Percentiles rank a stretch among this genome's conserved stretches.
These are phyloP conservation scores for Allantophomopsis lycopodina DNA, from an alignment of 2,329 filamentous ascomycete species.

Conservation along the genomic window DNA sequence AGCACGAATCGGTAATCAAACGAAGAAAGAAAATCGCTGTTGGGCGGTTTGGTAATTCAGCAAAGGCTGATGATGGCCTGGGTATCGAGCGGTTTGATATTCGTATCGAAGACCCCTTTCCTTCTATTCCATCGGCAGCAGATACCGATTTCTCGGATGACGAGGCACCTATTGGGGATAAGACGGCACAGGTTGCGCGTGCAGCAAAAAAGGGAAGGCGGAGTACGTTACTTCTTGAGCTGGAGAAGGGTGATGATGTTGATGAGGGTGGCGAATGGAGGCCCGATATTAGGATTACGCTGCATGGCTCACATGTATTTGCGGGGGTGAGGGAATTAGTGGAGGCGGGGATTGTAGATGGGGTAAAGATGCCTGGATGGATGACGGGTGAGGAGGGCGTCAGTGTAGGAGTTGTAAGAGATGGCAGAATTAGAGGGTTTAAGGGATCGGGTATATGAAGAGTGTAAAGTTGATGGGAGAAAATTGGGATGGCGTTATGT, in stretches of 20 bases:
- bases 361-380: slow-evolving; percentile 73
- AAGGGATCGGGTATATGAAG: slow-evolving; percentile 38
- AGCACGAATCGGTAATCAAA: slow-evolving; percentile 31
- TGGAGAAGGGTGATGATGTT: slow-evolving; percentile 16
- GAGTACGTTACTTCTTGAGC: slow-evolving; percentile 10
- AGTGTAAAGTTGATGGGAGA: too few relatives aligned
- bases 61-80: slow-evolving; percentile 37
- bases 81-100: slow-evolving; percentile 50
- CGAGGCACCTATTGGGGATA: slow-evolving; percentile 10
- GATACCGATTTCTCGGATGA: slow-evolving; percentile 1
- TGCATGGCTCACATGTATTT: slow-evolving; percentile 69
- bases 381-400: slow-evolving; percentile 81
- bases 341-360: slow-evolving; percentile 62
- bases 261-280: slow-evolving; percentile 27
- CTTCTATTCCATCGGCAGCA: slow-evolving; percentile 11
- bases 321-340: slow-evolving; percentile 66
- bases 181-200: too few relatives aligned
- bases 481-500: too few relatives aligned
- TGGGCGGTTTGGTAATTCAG: slow-evolving; percentile 57
- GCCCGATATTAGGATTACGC: slow-evolving; percentile 50
- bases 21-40: slow-evolving; percentile 46
- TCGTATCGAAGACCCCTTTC: slow-evolving; percentile 42
- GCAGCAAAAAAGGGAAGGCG: slow-evolving; percentile 14
- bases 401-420: slow-evolving; percentile 54
- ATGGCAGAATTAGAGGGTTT: slow-evolving; percentile 48